Evolutionary conservation across 1,139 yeast species (phyloP).

Genomic region (Geotrichum candidum): DNA sequence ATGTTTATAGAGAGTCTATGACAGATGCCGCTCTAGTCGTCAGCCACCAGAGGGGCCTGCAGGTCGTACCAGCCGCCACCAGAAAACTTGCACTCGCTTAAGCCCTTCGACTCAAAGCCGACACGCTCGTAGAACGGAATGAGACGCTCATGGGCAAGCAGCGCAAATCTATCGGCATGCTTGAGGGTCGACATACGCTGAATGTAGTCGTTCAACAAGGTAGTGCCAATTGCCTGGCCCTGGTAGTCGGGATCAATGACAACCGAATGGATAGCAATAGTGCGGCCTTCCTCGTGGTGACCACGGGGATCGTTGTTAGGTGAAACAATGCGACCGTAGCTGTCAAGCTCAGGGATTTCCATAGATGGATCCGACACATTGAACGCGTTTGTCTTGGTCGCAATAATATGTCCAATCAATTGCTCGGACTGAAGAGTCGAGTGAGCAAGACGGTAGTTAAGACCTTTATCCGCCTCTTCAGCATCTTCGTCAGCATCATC

Average conservation of each 20-base stretch:
- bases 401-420: constrained; percentile 77
- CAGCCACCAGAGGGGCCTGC: not conserved
- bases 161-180: constrained; percentile 70
- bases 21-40: not conserved
- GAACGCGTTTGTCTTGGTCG: constrained; percentile 60
- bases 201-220: constrained; percentile 79
- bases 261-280: constrained; percentile 77
- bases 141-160: constrained; percentile 65
- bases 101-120: constrained; percentile 66
- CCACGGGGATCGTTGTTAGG: constrained; percentile 44
- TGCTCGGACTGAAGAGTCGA: constrained; percentile 45
- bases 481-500: constrained; percentile 25
- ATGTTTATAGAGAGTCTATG: not conserved
- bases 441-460: constrained; percentile 40
- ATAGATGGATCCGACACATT: constrained; percentile 62
- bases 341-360: constrained; percentile 47
- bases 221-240: constrained; percentile 74
- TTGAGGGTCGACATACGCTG: constrained; percentile 78
- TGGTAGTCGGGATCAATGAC: constrained; percentile 75
- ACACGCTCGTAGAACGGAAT: constrained; percentile 72
- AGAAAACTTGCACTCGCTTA: constrained; percentile 45
- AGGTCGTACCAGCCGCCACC: constrained; percentile 13
- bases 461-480: constrained; percentile 23
- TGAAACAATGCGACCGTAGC: constrained; percentile 25
- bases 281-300: constrained; percentile 68